A percentile compares a stretch with the other conserved stretches of the same genome.
Conservation (phyloP, 1,139 yeast species). For the Magnusiomyces tetraspermus region DNA sequence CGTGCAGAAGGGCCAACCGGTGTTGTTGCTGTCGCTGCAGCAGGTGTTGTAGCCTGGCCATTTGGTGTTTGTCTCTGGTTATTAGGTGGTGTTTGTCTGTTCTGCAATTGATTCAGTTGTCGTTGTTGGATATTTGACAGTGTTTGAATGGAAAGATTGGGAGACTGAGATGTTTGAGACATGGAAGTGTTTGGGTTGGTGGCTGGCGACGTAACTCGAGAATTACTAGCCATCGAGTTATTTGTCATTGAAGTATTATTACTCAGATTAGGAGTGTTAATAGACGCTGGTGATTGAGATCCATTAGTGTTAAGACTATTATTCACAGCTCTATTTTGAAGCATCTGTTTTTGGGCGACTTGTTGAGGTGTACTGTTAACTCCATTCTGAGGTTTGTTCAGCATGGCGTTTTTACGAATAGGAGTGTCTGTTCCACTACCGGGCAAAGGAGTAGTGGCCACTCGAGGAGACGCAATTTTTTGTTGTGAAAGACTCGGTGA, state of each 20-base stretch:
- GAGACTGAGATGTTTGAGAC: constrained; percentile 4
- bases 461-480: constrained; percentile 13
- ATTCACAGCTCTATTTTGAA: neutral
- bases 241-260: neutral
- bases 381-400: neutral
- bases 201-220: no score
- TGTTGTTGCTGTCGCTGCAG: no score
- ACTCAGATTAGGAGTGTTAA: neutral
- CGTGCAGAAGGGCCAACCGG: constrained; percentile 26
- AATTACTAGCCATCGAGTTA: no score
- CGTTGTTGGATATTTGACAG: constrained; percentile 8
- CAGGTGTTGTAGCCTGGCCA: constrained; percentile 15
- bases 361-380: neutral
- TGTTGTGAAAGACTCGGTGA: constrained; percentile 20
- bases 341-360: neutral
- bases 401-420: neutral
- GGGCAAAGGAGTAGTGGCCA: constrained; percentile 15
- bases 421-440: constrained; percentile 19
- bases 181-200: no score
- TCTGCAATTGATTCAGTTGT: constrained; percentile 19
- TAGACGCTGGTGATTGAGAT: neutral
- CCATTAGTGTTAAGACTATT: neutral
- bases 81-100: constrained; percentile 14
- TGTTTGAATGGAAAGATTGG: constrained; percentile 8
- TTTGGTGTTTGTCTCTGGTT: constrained; percentile 15